Conservation (phyloP, 2,329 filamentous ascomycete genomes). For the Aspergillus novoparasiticus region DNA sequence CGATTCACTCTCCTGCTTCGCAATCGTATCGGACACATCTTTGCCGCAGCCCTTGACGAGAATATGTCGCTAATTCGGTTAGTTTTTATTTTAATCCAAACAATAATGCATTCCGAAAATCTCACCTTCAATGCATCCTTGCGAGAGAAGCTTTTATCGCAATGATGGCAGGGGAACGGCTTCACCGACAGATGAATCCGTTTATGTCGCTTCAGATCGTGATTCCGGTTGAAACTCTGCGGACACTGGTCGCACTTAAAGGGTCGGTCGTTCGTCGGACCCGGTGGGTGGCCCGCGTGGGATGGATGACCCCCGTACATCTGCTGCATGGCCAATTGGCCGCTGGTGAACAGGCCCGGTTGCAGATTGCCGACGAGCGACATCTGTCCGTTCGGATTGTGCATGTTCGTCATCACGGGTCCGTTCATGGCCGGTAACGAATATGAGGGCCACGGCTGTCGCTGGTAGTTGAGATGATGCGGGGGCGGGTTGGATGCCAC, state of each 20-base stretch:
- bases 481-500: conserved; percentile 43
- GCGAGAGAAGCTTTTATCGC: conserved; percentile 94
- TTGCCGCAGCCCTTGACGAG: conserved; percentile 70
- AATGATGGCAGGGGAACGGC: conserved; percentile 87
- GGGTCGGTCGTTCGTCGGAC: conserved; percentile 72
- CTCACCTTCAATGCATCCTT: conserved; percentile 96
- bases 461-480: conserved; percentile 38
- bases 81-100: background rate
- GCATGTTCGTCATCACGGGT: conserved; percentile 76
- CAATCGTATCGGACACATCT: conserved; percentile 21
- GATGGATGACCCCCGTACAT: conserved; percentile 62
- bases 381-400: conserved; percentile 72
- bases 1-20: conserved; percentile 5
- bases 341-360: conserved; percentile 63
- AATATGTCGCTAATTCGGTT: conserved; percentile 59
- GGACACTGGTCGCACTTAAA: conserved; percentile 94
- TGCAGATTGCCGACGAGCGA: conserved; percentile 66
- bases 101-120: background rate
- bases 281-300: conserved; percentile 56
- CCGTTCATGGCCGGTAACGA: conserved; percentile 65
- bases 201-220: conserved; percentile 95
- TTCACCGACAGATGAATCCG: conserved; percentile 93
- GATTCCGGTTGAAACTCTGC: conserved; percentile 93
- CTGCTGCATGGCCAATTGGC: conserved; percentile 59
- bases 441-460: conserved; percentile 54